Evolutionary conservation across 2,329 filamentous ascomycete genomes (phyloP).

Genomic region (Arachnomyces sp.): DNA sequence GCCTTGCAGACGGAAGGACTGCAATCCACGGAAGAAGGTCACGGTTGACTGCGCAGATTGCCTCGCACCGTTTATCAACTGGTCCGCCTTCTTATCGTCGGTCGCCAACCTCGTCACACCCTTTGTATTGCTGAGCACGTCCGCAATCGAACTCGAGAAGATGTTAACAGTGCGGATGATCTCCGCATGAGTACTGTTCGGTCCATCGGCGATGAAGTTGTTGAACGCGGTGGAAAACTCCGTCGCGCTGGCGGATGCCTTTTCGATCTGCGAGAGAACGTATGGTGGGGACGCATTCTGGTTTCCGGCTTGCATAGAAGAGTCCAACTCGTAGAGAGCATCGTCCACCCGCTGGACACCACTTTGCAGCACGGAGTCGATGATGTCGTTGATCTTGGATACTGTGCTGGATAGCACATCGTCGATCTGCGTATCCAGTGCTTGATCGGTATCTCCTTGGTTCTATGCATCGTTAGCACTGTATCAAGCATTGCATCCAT

Average conservation of each 20-base stretch:
- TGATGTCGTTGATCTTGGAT: conserved; percentile 92
- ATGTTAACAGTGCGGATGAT: conserved; percentile 89
- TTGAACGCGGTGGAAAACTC: conserved; percentile 98
- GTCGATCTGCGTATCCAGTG: conserved; percentile 84
- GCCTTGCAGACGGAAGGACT: conserved; percentile 87
- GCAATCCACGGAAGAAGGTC: conserved; percentile 87
- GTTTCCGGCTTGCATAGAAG: conserved; percentile 96
- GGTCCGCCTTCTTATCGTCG: conserved; percentile 89
- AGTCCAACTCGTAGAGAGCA: conserved; percentile 93
- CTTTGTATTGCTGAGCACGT: conserved; percentile 94
- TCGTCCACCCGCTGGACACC: conserved; percentile 93
- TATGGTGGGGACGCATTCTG: conserved; percentile 94
- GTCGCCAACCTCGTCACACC: conserved; percentile 86
- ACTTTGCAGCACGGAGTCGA: conserved; percentile 90
- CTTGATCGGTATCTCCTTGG: conserved; percentile 67
- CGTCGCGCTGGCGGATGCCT: conserved; percentile 86
- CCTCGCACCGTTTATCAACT: conserved; percentile 72
- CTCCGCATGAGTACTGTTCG: conserved; percentile 79
- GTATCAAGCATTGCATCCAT: background rate
- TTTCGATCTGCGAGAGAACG: conserved; percentile 93
- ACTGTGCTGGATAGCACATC: conserved; percentile 78
- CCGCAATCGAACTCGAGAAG: conserved; percentile 82
- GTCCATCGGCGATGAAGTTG: conserved; percentile 95
- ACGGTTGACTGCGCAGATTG: conserved; percentile 80
- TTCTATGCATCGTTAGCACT: conserved; percentile 36